Evolutionary conservation across 495 filamentous ascomycete genomes (phyloP).

Genomic region (Penicillium chermesinum): DNA sequence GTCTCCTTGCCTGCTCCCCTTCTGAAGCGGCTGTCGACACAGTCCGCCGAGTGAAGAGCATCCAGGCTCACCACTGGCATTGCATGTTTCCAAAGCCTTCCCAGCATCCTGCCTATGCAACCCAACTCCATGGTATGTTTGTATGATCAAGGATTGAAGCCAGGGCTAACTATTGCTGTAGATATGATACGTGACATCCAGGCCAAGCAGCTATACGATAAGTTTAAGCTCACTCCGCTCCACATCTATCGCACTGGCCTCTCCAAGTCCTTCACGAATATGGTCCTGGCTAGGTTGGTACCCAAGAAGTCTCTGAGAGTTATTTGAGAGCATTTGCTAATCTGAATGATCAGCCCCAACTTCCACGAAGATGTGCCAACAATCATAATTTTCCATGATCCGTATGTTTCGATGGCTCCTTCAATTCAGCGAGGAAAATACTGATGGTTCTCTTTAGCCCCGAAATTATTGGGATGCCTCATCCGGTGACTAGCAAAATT

Average conservation of each 20-base stretch:
- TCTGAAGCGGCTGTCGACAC: conserved; percentile 42
- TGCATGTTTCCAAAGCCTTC: conserved; percentile 51
- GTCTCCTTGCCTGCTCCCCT: conserved; percentile 48
- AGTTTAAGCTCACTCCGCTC: conserved; percentile 68
- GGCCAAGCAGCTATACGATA: conserved; percentile 58
- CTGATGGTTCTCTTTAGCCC: conserved; percentile 47
- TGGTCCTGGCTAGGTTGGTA: conserved; percentile 81
- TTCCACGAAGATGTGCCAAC: conserved; percentile 51
- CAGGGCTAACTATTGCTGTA: conserved; percentile 6
- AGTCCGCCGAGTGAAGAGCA: conserved; percentile 48
- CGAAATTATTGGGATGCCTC: conserved; percentile 61
- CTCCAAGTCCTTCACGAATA: conserved; percentile 76
- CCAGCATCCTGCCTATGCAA: conserved; percentile 29
- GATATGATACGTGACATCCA: conserved; percentile 77
- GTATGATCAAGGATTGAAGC: neutral
- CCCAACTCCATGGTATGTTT: conserved; percentile 51
- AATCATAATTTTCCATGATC: conserved; percentile 76
- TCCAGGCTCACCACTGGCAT: conserved; percentile 55
- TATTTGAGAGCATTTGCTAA: neutral
- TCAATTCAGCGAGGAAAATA: neutral
- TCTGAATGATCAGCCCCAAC: conserved; percentile 38
- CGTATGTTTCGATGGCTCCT: conserved; percentile 47
- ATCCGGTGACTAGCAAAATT: conserved; percentile 62
- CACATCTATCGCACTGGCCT: conserved; percentile 65
- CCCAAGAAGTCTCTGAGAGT: neutral